Conservation (phyloP, 306 rosid genomes). For the Pueraria montana region DNA sequence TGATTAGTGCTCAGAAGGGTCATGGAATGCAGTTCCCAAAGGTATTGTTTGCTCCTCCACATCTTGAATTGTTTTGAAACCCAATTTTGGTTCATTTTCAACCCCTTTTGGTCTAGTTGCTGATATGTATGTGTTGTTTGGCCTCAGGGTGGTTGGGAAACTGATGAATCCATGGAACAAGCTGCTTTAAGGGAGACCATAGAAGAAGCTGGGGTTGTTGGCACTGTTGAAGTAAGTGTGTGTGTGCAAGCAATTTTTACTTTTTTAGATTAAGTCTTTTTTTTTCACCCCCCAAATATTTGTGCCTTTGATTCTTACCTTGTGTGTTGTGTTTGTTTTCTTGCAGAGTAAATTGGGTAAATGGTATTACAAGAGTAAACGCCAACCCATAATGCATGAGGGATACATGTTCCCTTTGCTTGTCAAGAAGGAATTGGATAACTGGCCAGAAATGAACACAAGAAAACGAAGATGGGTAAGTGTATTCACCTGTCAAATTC, state of each 20-base stretch:
- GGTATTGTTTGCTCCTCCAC: conserved; percentile 56
- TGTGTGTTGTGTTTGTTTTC: conserved; percentile 26
- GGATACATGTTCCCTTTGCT: conserved; percentile 87
- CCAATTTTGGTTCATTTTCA: neutral
- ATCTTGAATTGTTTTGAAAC: neutral
- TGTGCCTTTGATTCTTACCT: conserved; percentile 41
- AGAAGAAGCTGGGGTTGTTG: conserved; percentile 93
- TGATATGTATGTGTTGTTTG: conserved; percentile 47
- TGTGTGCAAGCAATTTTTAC: conserved; percentile 25
- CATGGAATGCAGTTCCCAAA: conserved; percentile 90
- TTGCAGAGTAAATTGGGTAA: conserved; percentile 72
- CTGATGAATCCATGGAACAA: conserved; percentile 80
- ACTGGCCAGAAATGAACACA: conserved; percentile 82
- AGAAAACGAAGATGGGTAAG: conserved; percentile 87
- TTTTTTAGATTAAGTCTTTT: neutral
- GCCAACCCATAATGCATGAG: conserved; percentile 67
- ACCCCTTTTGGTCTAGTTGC: conserved; percentile 1
- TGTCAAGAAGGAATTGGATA: conserved; percentile 69
- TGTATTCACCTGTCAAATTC: conserved; percentile 6
- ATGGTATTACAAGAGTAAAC: conserved; percentile 87
- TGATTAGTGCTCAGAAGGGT: conserved; percentile 90
- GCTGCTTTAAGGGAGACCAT: conserved; percentile 89
- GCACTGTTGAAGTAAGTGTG: conserved; percentile 75
- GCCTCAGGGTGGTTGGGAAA: conserved; percentile 95
- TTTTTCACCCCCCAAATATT: neutral